A percentile compares a stretch with the other conserved stretches of the same genome.
phyloP scores from a whole-genome alignment of 148 eudicot genomes.

The Fallopia convolvulus region DNA sequence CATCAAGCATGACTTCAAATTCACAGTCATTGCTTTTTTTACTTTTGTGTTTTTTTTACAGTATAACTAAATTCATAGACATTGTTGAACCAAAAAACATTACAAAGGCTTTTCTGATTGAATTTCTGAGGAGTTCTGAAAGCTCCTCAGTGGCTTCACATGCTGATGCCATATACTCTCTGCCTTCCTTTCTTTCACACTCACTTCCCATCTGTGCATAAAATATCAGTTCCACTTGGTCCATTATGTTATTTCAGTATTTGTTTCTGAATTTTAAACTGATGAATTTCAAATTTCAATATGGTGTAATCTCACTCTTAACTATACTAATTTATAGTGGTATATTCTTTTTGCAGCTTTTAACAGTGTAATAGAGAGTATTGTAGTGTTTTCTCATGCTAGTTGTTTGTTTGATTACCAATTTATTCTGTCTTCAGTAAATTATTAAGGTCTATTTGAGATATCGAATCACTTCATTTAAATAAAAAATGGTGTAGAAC shows the following conservation, averaged over 20 bases:
- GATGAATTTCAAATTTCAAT: background rate
- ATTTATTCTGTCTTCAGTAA: too few species aligned
- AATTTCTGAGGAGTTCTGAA: conserved; percentile 4
- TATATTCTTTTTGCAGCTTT: too few species aligned
- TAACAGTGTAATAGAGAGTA: too few species aligned
- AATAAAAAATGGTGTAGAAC: too few species aligned
- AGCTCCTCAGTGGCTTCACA: conserved; percentile 3
- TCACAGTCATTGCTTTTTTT: background rate
- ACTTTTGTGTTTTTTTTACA: background rate
- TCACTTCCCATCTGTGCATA: background rate
- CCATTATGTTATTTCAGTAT: background rate
- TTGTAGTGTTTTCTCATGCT: too few species aligned
- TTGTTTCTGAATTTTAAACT: background rate
- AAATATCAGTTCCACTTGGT: background rate
- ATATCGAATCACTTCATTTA: too few species aligned
- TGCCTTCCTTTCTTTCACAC: background rate
- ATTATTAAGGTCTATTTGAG: too few species aligned
- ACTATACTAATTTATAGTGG: too few species aligned
- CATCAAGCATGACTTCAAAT: background rate
- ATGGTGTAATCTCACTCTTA: too few species aligned
- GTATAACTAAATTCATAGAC: background rate
- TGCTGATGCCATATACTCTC: background rate
- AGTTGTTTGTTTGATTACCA: too few species aligned
- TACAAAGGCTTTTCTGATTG: background rate
- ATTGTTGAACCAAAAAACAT: background rate